phyloP scores from a whole-genome alignment of 2,329 filamentous ascomycete genomes.

The Clarireedia sp. region DNA sequence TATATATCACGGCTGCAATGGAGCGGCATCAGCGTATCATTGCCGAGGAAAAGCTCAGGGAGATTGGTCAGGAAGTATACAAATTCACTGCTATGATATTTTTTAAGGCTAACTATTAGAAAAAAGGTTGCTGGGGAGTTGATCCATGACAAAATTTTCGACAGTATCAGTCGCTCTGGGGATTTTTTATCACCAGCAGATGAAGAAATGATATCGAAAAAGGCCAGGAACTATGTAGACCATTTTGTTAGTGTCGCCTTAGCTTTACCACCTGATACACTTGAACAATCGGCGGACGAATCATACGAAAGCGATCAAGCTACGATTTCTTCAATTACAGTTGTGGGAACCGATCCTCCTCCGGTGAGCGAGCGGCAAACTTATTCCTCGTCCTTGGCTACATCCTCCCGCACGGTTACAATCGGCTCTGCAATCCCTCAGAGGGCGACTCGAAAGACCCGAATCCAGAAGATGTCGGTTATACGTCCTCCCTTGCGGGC shows the following conservation, averaged over 20 bases:
- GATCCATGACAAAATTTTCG: not conserved
- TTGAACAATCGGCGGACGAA: not conserved
- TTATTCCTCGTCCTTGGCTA: not conserved
- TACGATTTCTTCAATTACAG: not conserved
- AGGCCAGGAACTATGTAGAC: constrained; percentile 2
- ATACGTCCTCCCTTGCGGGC: not conserved
- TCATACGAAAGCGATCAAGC: not conserved
- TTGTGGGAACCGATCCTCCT: not conserved
- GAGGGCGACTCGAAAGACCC: not conserved
- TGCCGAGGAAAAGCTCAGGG: not conserved
- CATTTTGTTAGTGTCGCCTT: constrained; percentile 1
- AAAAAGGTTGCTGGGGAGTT: constrained; percentile 1
- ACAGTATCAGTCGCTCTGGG: not conserved
- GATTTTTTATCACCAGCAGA: not conserved
- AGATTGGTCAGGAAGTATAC: constrained; percentile 4
- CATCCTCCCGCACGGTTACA: not conserved
- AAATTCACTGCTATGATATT: not conserved
- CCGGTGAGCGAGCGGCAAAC: not conserved
- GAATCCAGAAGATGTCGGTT: not conserved
- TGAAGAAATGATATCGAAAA: constrained; percentile 5
- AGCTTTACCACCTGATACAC: not conserved
- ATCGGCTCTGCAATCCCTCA: not conserved
- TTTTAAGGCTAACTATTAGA: not conserved
- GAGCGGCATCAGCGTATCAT: not conserved
- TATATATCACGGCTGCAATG: constrained; percentile 6